Evolutionary conservation across 2,329 filamentous ascomycete species (phyloP), one percentile per base, ranked within the genome.

Genomic region (Cercospora canescens): DNA sequence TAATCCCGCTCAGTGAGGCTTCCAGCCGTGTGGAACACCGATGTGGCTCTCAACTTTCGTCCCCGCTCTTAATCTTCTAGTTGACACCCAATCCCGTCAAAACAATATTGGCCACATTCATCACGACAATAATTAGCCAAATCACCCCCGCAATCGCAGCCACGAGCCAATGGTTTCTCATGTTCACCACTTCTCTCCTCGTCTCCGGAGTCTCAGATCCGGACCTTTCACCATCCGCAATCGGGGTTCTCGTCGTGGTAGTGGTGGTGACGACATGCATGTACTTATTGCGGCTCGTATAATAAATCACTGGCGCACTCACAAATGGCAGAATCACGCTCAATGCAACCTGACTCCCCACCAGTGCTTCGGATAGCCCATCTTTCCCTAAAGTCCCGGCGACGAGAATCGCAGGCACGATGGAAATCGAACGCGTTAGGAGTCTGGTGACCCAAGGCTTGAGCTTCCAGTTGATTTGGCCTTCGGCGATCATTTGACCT

Each of bases 401-500:
- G 67, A 96, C 93, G 74, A 95, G 88, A 77, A 96, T 93, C 66
- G 87, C 89, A 0, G 93, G 93, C 1, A 89, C 89, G 76, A 96
- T 93, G 74, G 90, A 92, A 76, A 96, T 91, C 58, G 85, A 87
- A 28, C 93, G 86, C 0, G 93, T 96, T 58, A 94, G 79, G 4
- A 96, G 84, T 11, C 93, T 86, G 2, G 93, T 89, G 9, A 94
- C 74, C 93, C 93, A 96, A 0, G 93, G 93, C 67, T 84, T 84
- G 34, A 94, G 79, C 5, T 80, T 87, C 91, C 92, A 93, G 55
- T 88, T 87, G 52, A 96, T 78, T 67, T 93, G 91, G 6, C 93
- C 93, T 77, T 96, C 93, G 68, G 88, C 89, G 24, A 96, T 90
- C 89, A 96, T 95, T 77, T 96, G 93, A 0, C 93, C 93, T 0